Evolutionary conservation across 1,284 basidiomycete genomes (phyloP), one percentile per base, ranked within the genome.

Genomic region (Austropuccinia psidii): DNA sequence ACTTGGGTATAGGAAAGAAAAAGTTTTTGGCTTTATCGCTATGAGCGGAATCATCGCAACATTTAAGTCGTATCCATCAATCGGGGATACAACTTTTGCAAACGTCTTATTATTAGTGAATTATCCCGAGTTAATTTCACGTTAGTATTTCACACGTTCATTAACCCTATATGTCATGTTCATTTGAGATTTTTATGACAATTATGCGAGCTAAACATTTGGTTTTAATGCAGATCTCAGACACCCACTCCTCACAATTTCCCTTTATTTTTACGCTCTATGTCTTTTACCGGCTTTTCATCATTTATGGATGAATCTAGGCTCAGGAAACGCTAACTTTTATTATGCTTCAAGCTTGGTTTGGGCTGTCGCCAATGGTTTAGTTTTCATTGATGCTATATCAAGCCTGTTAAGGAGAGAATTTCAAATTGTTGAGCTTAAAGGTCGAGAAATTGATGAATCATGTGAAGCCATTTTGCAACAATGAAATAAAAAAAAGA

Each of bases 311-410:
- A 85, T 98, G 4, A 84, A 85, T 8, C 89, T 93, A 62, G 94
- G 93, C 0, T 91, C 93, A 5, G 95, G 93, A 1, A 98, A 98
- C 79, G 93, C 95, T 54, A 98, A 98, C 80, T 99, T 98, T 82
- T 98, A 92, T 83, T 98, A 97, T 79, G 95, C 95, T 0, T 89
- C 90, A 4, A 97, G 92, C 1, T 84, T 98, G 76, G 94, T 98
- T 4, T 94, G 94, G 81, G 93, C 90, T 0, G 85, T 93, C 77
- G 90, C 89, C 8, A 89, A 92, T 67, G 91, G 90, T 0, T 86
- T 89, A n/a, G 88, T 88, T 4, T 78, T 95, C 41, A 84, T 93
- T 5, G 93, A 96, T 78, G 87, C 86, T 13, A 83, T 90, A 29
- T 92, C 88, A 83, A 90, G 91, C 0, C 88, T 88, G 13, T 81